Conservation (phyloP, 352 stramenopile genomes). For the Globisporangium spiculum region DNA sequence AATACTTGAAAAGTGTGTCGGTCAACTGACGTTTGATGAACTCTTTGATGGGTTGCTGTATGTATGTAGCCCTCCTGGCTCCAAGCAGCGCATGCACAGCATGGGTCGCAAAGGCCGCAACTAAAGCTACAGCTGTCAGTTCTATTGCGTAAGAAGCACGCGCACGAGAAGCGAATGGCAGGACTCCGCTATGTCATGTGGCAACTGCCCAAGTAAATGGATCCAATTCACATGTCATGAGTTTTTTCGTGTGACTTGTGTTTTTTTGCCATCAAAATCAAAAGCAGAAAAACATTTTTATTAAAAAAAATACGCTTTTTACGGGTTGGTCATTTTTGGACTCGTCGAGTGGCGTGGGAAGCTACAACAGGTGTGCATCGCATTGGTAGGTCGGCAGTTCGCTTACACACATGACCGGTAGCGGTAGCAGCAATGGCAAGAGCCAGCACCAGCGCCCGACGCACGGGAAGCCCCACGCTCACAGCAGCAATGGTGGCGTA, state of each 20-base stretch:
- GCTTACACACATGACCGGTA: slow-evolving; percentile 11
- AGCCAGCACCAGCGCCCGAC: neutral
- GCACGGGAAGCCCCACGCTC: slow-evolving; percentile 3
- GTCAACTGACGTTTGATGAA: neutral
- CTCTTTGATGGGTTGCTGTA: neutral
- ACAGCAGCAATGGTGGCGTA: neutral
- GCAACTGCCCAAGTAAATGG: neutral
- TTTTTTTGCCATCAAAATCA: neutral
- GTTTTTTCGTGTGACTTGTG: neutral
- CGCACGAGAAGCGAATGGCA: neutral
- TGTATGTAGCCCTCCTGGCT: slow-evolving; percentile 17
- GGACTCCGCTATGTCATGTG: neutral
- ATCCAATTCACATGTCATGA: neutral
- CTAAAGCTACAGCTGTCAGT: slow-evolving; percentile 16
- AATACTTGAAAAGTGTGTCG: neutral
- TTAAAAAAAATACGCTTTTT: too few relatives aligned
- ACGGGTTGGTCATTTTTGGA: too few relatives aligned
- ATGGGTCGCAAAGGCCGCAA: slow-evolving; percentile 62
- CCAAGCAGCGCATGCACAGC: slow-evolving; percentile 44
- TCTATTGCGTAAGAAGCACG: neutral
- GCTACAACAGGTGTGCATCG: neutral
- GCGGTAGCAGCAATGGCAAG: slow-evolving; percentile 3
- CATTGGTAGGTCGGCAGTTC: slow-evolving; percentile 4
- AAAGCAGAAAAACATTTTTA: too few relatives aligned
- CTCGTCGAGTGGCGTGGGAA: neutral